Evolutionary conservation across 2,329 filamentous ascomycete species (phyloP).

Genomic region (Cladosporium sp.): DNA sequence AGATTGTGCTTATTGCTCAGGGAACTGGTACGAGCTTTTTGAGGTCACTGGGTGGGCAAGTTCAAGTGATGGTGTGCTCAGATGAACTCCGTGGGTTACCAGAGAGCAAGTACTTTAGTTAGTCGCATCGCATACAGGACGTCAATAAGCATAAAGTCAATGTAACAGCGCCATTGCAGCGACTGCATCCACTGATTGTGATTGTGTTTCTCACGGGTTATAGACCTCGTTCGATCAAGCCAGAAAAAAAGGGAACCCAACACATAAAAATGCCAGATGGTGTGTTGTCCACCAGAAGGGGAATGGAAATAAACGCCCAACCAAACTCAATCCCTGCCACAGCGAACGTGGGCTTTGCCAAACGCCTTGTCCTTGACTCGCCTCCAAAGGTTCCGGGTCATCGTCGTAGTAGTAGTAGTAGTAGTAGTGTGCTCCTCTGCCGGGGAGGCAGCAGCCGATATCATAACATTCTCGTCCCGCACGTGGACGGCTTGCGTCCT

Average conservation of each 20-base stretch:
- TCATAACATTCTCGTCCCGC: constrained; percentile 19
- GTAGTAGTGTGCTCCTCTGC: constrained; percentile 1
- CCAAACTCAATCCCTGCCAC: constrained; percentile 19
- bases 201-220: constrained; percentile 10
- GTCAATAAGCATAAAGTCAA: background rate
- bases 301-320: constrained; percentile 13
- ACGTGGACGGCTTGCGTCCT: constrained; percentile 11
- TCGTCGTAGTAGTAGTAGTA: background rate
- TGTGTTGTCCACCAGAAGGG: background rate
- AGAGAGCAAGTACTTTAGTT: too few relatives aligned
- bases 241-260: background rate
- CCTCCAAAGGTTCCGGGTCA: constrained; percentile 16
- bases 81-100: too few relatives aligned
- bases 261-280: background rate
- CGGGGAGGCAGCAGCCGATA: constrained; percentile 4
- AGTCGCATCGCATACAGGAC: background rate
- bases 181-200: background rate
- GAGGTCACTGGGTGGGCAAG: too few relatives aligned
- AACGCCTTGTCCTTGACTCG: constrained; percentile 21
- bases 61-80: too few relatives aligned
- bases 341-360: constrained; percentile 21
- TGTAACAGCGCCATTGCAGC: background rate
- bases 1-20: too few relatives aligned
- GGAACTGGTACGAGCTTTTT: too few relatives aligned
- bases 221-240: constrained; percentile 3